Base-by-base conservation (phyloP, 768 basidiomycete genomes). In the Trametes coccinea region DNA sequence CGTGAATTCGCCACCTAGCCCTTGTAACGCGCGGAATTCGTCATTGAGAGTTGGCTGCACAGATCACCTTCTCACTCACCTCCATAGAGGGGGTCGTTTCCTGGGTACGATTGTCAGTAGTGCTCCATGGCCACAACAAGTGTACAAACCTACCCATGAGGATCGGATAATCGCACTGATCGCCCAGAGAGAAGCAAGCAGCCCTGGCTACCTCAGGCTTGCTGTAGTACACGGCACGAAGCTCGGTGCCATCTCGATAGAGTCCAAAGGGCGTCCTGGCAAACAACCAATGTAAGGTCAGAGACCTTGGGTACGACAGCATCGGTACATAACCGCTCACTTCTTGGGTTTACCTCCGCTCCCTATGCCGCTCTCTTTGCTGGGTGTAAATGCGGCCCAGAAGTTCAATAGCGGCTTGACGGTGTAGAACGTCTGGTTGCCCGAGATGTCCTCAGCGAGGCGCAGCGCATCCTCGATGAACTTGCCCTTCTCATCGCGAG, bases 1-100 rank as follows among this genome's bases (percentile, higher is more conserved):
- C 90, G 88, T 90, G 71, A 90, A 90, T 64, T 85, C 81, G 14
- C 91, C 90, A 3, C 90, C 90, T 40, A 92, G 75, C 4, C 90
- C 89, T 22, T 91, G 14, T 44, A 14, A 2, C 4, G 22, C 8
- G 22, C 17, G 6, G 2, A 49, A 31, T 27, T 4, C 11, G 4
- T 49, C 11, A 31, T 4, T 49, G n/a, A 13, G 41, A 14, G 8
- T 8, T 31, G 17, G 13, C 30, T 49, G 4, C 2, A 31, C 48
- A 13, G 30, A 9, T 33, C 5, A 3, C 9, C 5, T 10, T 17
- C 40, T 29, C 46, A 27, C 30, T 17, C 70, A 88, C 90, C 91
- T 59, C 90, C 91, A 62, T 92, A 92, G 5, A 86, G 72, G 6
- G 90, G 88, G 72, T 92, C 90, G 64, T 93, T 91, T 16, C 85